Evolutionary conservation across 805 yeast species (phyloP), one percentile per base, ranked within the genome.

Genomic region (Candida alai): DNA sequence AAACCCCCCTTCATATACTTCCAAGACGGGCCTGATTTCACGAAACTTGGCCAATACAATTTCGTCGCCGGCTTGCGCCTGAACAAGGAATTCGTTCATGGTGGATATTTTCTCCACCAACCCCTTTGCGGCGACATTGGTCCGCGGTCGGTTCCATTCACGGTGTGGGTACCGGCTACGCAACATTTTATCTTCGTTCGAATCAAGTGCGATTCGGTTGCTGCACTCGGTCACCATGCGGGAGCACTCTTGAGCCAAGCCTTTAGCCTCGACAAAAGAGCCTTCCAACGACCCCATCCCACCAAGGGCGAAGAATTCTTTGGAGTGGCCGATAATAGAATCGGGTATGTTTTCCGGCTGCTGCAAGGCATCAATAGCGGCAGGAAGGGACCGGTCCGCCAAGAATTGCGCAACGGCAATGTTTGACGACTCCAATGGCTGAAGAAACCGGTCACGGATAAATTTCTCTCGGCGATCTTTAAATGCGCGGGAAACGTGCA

Each of bases 401-500:
- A 81, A 43, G 41, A 66, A 68, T 20, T 58, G 57, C 14, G 61
- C 58, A 19, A 80, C 50, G 24, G 70, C 52, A 22, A 60, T 62
- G 29, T 71, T 70, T 17, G 81, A 48, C 3, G 71, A 60, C 15
- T 58, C 55, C 2, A 80, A 45, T 0, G 88, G 87, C 3, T 56
- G 60, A 43, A 42, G 50, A 35, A 54, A 61, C 36, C 43, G 64
- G 30, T 73, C 70, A 19, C 59, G 58, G 7, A 83, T 64, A 47
- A 70, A 83, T 3, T 58, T 58, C 10, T 73, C 74, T 38, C 78
- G 78, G 40, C 89, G 65, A 40, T 82, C 90, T 34, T 73, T 69
- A 49, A 76, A 84, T 1, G 88, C 80, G 25, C 73, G 74, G 0
- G 86, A 77, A 2, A 76, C 69, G 45, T 80, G 84, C 26, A 84